Conservation (phyloP, 1,139 yeast species). For the Arxiozyma slooffiae region DNA sequence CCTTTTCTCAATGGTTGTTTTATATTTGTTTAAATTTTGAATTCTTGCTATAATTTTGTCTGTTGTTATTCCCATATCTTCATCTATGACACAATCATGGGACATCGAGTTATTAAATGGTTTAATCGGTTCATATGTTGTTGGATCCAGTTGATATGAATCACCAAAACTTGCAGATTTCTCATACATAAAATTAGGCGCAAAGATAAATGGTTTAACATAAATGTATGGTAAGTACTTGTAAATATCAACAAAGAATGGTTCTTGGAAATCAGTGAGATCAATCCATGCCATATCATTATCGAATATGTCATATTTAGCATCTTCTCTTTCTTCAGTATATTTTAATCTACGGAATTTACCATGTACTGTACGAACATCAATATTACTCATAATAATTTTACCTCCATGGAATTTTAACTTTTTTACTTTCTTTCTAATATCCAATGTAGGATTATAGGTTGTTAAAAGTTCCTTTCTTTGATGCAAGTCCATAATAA, state of each 20-base stretch:
- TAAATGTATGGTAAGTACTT: conserved; percentile 45
- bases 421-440: conserved; percentile 45
- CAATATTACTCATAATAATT: conserved; percentile 37
- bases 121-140: conserved; percentile 26
- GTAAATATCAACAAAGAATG: conserved; percentile 36
- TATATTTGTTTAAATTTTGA: conserved; percentile 18
- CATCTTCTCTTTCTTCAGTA: conserved; percentile 27
- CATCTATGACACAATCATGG: conserved; percentile 57
- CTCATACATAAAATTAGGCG: conserved; percentile 71
- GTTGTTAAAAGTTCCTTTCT: conserved; percentile 60
- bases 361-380: conserved; percentile 63
- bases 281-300: conserved; percentile 66
- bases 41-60: conserved; percentile 20
- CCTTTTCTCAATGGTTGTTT: conserved; percentile 15
- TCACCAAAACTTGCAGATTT: conserved; percentile 48
- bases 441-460: conserved; percentile 47
- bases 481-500: conserved; percentile 75
- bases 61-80: conserved; percentile 16
- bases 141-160: conserved; percentile 31
- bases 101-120: conserved; percentile 42
- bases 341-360: conserved; percentile 49
- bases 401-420: conserved; percentile 43
- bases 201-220: conserved; percentile 53
- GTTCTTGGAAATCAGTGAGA: conserved; percentile 67
- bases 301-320: conserved; percentile 28